A percentile compares a stretch with the other conserved stretches of the same genome.
Conservation (phyloP, 1,284 basidiomycete species). For the Phlebopus sp. region DNA sequence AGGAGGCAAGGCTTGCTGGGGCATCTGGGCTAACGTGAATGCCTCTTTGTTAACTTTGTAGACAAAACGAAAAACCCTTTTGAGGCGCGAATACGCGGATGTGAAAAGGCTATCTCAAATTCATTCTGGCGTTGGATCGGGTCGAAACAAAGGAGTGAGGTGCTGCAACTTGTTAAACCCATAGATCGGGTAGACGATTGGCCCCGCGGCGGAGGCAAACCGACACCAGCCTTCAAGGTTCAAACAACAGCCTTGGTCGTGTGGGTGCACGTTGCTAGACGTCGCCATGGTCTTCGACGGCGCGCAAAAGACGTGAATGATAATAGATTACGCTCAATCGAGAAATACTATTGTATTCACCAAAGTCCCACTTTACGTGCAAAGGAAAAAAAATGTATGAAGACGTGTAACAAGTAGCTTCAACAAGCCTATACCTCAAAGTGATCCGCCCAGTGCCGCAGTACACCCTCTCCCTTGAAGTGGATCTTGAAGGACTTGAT, state of each 20-base stretch:
- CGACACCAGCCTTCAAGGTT: not conserved
- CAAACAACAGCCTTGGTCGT: not conserved
- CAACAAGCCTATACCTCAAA: slow-evolving; percentile 40
- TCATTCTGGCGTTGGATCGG: no score
- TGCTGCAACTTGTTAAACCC: not conserved
- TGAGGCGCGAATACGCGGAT: no score
- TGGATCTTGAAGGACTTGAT: slow-evolving; percentile 56
- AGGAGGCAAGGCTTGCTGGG: no score
- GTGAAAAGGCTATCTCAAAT: no score
- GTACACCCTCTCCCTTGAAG: slow-evolving; percentile 55
- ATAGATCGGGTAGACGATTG: not conserved
- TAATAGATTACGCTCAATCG: not conserved
- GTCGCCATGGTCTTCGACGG: not conserved
- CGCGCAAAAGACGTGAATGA: not conserved
- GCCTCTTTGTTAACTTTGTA: no score
- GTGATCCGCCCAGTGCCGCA: slow-evolving; percentile 71
- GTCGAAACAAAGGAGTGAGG: no score
- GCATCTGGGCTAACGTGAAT: no score
- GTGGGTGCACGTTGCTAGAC: not conserved
- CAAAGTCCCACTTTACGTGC: not conserved
- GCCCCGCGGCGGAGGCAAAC: not conserved
- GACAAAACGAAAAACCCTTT: no score
- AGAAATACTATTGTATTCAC: not conserved
- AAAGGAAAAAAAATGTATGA: not conserved
- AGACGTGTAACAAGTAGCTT: not conserved